Evolutionary conservation across 805 yeast genomes (phyloP).

Genomic region (Teunomyces cretensis): DNA sequence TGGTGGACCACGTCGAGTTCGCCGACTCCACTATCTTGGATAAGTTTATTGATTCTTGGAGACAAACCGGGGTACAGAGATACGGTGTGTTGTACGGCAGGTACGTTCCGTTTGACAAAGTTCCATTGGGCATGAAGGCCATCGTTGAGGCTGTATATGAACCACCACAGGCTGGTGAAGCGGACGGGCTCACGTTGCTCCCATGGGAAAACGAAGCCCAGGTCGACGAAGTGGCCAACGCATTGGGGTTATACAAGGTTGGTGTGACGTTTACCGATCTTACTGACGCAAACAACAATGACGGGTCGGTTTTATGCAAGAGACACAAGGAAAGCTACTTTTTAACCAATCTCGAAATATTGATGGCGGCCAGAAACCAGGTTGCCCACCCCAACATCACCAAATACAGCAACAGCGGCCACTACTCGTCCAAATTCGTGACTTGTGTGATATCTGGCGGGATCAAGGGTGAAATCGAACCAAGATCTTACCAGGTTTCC

Average conservation of each 20-base stretch:
- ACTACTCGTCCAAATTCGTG: conserved; percentile 84
- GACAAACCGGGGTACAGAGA: conserved; percentile 83
- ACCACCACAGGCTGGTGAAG: conserved; percentile 83
- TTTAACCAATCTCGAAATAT: conserved; percentile 80
- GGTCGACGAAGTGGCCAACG: conserved; percentile 53
- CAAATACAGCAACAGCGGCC: conserved; percentile 61
- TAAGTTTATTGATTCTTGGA: conserved; percentile 88
- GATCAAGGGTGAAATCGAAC: conserved; percentile 80
- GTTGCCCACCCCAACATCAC: conserved; percentile 58
- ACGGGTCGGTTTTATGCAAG: conserved; percentile 88
- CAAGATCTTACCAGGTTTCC: conserved; percentile 86
- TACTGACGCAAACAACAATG: conserved; percentile 79
- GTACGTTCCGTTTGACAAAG: conserved; percentile 74
- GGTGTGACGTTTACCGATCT: conserved; percentile 91
- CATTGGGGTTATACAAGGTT: conserved; percentile 65
- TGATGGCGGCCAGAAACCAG: conserved; percentile 83
- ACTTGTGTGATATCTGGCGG: conserved; percentile 96
- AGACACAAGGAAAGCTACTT: conserved; percentile 92
- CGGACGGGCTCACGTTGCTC: conserved; percentile 73
- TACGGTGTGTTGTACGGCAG: conserved; percentile 82
- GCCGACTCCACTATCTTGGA: conserved; percentile 72
- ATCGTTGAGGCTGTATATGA: conserved; percentile 93
- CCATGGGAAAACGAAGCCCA: conserved; percentile 55
- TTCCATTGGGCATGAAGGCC: conserved; percentile 92
- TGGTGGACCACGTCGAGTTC: conserved; percentile 98